Evolutionary conservation across 2,329 filamentous ascomycete species (phyloP).

Genomic region (Aspergillus quadricinctus): DNA sequence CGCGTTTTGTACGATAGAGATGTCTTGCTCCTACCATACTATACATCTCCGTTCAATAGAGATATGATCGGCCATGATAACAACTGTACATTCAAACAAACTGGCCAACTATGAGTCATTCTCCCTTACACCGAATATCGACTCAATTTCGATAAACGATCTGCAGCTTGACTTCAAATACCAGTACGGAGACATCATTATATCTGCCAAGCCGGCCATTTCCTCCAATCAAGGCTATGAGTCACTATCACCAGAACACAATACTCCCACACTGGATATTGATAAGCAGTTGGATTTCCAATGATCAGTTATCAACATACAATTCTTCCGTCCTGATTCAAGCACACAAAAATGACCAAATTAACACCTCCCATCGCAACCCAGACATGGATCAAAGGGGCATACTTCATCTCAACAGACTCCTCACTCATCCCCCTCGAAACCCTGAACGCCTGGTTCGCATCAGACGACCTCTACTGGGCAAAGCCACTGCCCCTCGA

Average conservation of each 20-base stretch:
- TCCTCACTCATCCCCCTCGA: conserved; percentile 51
- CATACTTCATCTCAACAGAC: conserved; percentile 55
- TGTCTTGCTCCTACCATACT: background rate
- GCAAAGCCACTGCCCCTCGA: conserved; percentile 49
- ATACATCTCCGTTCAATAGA: background rate
- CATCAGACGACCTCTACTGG: conserved; percentile 59
- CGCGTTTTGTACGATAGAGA: background rate
- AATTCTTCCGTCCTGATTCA: background rate
- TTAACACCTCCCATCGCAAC: conserved; percentile 5
- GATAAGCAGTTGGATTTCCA: background rate
- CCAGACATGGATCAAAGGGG: conserved; percentile 4
- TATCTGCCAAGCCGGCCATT: background rate
- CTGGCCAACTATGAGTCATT: background rate
- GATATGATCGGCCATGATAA: no score
- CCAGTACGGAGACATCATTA: background rate
- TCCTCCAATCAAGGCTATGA: background rate
- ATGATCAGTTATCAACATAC: no score
- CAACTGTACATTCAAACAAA: background rate
- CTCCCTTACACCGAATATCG: no score
- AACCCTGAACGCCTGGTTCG: conserved; percentile 54
- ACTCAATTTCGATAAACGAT: background rate
- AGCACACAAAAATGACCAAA: background rate
- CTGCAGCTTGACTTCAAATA: background rate
- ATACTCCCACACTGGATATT: no score
- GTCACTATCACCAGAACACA: background rate